phyloP scores from a whole-genome alignment of 768 basidiomycete species.

The Gelatoporia subvermispora region DNA sequence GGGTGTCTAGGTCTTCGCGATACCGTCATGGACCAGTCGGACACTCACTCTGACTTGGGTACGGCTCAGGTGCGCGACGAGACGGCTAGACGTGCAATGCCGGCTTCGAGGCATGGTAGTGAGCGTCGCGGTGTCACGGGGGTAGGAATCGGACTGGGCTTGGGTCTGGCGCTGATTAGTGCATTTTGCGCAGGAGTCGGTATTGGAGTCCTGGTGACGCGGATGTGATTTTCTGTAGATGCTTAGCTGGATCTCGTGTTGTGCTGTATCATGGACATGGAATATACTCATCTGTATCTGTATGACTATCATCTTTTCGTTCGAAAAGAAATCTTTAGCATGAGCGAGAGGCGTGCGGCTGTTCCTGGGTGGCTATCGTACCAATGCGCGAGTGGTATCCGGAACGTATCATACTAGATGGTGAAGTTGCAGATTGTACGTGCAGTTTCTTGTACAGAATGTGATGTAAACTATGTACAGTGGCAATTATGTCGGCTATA shows the following conservation, averaged over 20 bases:
- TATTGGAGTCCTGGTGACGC: constrained; percentile 32
- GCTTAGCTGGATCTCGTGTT: too few species aligned
- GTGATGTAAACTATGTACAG: too few species aligned
- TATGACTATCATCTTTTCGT: too few species aligned
- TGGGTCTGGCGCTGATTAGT: constrained; percentile 32
- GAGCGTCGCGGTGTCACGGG: neutral
- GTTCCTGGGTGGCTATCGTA: too few species aligned
- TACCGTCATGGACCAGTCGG: constrained; percentile 9
- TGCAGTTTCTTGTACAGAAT: too few species aligned
- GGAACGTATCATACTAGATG: too few species aligned
- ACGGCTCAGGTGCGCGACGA: constrained; percentile 10
- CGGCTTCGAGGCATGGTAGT: neutral
- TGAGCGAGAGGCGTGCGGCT: too few species aligned
- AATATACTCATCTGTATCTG: too few species aligned
- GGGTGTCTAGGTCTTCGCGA: constrained; percentile 18
- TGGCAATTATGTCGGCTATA: too few species aligned
- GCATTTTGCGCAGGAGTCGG: constrained; percentile 43
- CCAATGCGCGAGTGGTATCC: too few species aligned
- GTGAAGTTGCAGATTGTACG: too few species aligned
- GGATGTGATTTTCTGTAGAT: constrained; percentile 4
- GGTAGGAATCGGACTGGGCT: constrained; percentile 10
- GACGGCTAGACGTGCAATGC: neutral
- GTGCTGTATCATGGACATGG: neutral
- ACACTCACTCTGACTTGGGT: neutral
- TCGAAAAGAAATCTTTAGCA: too few species aligned